phyloP scores from a whole-genome alignment of 2,329 filamentous ascomycete species.

The Fusarium bactridioides region DNA sequence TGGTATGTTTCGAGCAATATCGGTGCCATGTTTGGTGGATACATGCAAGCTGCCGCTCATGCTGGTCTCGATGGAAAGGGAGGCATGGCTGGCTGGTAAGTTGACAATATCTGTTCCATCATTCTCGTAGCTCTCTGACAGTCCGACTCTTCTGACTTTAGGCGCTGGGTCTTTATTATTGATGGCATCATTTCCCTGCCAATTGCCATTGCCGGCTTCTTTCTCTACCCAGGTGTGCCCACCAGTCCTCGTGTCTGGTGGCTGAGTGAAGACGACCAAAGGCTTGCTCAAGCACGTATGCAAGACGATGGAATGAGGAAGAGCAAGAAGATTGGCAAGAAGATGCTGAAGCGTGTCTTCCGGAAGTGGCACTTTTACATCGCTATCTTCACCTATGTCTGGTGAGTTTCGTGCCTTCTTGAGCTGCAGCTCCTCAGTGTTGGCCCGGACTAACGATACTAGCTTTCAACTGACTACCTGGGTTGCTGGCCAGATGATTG shows the following conservation, averaged over 20 bases:
- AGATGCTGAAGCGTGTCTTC: conserved; percentile 41
- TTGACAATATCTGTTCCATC: too few species aligned
- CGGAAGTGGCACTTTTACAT: conserved; percentile 41
- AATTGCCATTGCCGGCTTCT: too few species aligned
- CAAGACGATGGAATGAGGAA: conserved; percentile 31
- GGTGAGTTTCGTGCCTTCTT: not conserved
- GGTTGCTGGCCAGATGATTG: conserved; percentile 38
- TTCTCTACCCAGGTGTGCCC: conserved; percentile 41
- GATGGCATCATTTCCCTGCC: conserved; percentile 42
- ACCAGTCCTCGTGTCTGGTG: conserved; percentile 39
- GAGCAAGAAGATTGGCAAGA: conserved; percentile 35
- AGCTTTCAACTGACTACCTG: conserved; percentile 35
- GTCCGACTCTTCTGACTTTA: not conserved
- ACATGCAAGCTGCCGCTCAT: conserved; percentile 29
- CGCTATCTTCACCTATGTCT: conserved; percentile 35
- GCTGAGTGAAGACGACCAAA: conserved; percentile 37
- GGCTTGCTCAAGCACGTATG: conserved; percentile 39
- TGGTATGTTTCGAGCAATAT: conserved; percentile 52
- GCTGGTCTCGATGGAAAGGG: conserved; percentile 21
- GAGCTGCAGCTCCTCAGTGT: too few species aligned
- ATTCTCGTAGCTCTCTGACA: too few species aligned
- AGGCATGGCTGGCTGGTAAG: conserved; percentile 30
- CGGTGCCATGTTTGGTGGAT: conserved; percentile 26
- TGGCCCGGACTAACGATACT: too few species aligned
- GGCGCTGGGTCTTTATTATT: conserved; percentile 47